Percentiles rank a stretch among this genome's conserved stretches.
Conservation (phyloP, 1,284 basidiomycete genomes). For the Cutaneotrichosporon cavernicola region DNA sequence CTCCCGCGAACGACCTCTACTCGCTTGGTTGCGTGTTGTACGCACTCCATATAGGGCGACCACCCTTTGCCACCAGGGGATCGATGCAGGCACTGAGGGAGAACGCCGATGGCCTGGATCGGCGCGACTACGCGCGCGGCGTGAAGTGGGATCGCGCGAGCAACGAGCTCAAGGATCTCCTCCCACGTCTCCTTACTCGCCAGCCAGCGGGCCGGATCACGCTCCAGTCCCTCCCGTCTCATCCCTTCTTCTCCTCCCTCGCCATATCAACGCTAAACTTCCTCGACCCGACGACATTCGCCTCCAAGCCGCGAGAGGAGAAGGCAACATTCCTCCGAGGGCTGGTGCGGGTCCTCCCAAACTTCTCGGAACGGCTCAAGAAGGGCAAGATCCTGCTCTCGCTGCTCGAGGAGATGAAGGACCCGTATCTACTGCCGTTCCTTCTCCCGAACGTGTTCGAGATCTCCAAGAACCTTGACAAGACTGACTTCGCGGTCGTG, state of each 20-base stretch:
- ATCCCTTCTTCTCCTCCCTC: constrained; percentile 92
- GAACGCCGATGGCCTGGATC: constrained; percentile 64
- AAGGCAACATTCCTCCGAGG: constrained; percentile 96
- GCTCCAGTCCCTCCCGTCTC: constrained; percentile 73
- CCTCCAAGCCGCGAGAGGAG: constrained; percentile 88
- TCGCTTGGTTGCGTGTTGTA: constrained; percentile 87
- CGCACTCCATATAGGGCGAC: constrained; percentile 79
- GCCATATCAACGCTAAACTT: constrained; percentile 96
- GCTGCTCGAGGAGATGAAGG: constrained; percentile 97
- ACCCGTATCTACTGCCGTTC: constrained; percentile 84
- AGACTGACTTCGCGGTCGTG: constrained; percentile 74
- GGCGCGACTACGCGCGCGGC: constrained; percentile 43
- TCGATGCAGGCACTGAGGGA: constrained; percentile 74
- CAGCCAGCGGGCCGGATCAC: constrained; percentile 70
- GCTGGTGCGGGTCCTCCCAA: constrained; percentile 73
- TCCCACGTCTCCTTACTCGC: constrained; percentile 75
- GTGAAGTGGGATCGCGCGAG: constrained; percentile 46
- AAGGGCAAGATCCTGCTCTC: constrained; percentile 91
- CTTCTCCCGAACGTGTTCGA: constrained; percentile 97
- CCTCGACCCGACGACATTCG: constrained; percentile 91
- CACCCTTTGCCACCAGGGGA: constrained; percentile 87
- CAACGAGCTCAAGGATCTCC: constrained; percentile 57
- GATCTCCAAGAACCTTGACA: constrained; percentile 75
- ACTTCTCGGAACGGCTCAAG: constrained; percentile 82
- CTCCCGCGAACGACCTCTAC: constrained; percentile 90